Evolutionary conservation across 192 early-diverging fungal species (phyloP), one percentile per base, ranked within the genome.

Genomic region (Mortierella claussenii): DNA sequence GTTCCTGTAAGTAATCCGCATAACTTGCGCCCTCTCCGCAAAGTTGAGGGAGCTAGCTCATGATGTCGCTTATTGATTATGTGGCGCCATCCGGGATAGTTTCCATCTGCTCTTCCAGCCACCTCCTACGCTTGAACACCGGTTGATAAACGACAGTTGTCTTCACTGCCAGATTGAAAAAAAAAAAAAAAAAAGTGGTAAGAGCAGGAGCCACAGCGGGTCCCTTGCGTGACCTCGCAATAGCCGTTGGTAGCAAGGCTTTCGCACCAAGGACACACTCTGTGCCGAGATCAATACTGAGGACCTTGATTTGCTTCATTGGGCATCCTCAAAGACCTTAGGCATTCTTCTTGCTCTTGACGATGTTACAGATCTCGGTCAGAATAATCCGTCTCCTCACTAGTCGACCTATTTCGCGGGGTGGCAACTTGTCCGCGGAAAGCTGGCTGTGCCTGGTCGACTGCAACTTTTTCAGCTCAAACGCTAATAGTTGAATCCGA

Each of bases 111-210:
- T 43, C 28, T 18, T 46, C 17, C 33, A 56, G 15, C 54, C 53
- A 66, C 20, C 31, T 52, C 23, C 58, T 12, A 42, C 24, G 32
- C 28, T 60, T 60, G 45, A 60, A 34, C 9, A 1, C 24, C 0
- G 61, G 50, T 27, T 63, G 50, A 18, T 27, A 63, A 8, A 63
- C 50, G 4, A 37, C 50, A 23, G 51, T 63, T n/a, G 42, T 48
- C 36, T 63, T 63, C 8, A 53, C 61, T n/a, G 61, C 48, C 30
- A 63, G 61, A 43, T 63, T 63, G 47, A 37, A 37, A n/a, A 37
- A 61, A 17, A 26, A 26, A 34, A 24, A 12, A 20, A 34, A 40
- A 27, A 12, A 26, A 13, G 50, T 7, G 30, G 5, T 52, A 18
- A 31, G 10, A 18, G 27, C 18, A 23, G 32, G 18, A 32, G 27